Conservation (phyloP, 2,329 filamentous ascomycete species). For the Xylariaceae sp. region DNA sequence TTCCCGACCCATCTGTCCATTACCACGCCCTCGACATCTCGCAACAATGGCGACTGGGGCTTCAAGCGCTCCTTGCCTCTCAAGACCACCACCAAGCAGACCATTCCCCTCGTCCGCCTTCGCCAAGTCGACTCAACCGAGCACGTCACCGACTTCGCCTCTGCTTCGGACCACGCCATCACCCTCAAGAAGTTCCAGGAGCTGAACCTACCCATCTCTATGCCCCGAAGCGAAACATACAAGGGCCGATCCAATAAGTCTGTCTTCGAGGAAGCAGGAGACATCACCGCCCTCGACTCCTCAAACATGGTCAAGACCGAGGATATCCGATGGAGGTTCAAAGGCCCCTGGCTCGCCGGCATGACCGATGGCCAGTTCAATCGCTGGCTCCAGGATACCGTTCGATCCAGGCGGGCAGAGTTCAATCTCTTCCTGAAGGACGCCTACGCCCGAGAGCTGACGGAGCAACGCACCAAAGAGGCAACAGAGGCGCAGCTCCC, state of each 20-base stretch:
- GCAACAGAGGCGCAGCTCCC: conserved; percentile 40
- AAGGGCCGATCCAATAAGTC: conserved; percentile 36
- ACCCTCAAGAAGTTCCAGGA: conserved; percentile 86
- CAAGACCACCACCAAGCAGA: conserved; percentile 68
- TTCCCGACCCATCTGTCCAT: conserved; percentile 84
- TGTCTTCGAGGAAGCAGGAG: conserved; percentile 59
- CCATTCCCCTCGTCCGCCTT: conserved; percentile 73
- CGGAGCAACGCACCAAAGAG: conserved; percentile 33
- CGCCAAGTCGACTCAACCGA: conserved; percentile 80
- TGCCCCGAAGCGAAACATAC: conserved; percentile 34
- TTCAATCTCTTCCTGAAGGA: conserved; percentile 55
- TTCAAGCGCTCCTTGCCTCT: conserved; percentile 81
- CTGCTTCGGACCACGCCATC: conserved; percentile 75
- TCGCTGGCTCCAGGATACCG: conserved; percentile 51
- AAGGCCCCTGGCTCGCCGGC: conserved; percentile 64
- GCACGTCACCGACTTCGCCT: conserved; percentile 84
- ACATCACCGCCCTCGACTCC: conserved; percentile 46
- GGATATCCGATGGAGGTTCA: conserved; percentile 63
- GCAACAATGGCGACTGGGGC: conserved; percentile 84
- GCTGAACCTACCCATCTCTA: conserved; percentile 68
- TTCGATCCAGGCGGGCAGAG: conserved; percentile 51
- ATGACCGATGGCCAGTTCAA: conserved; percentile 61
- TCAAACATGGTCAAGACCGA: conserved; percentile 34
- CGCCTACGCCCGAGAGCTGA: conserved; percentile 47
- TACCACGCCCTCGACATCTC: conserved; percentile 70